Evolutionary conservation across 2,329 filamentous ascomycete genomes (phyloP), one percentile per base, ranked within the genome.

Genomic region (Chrysoporthe puriensis): DNA sequence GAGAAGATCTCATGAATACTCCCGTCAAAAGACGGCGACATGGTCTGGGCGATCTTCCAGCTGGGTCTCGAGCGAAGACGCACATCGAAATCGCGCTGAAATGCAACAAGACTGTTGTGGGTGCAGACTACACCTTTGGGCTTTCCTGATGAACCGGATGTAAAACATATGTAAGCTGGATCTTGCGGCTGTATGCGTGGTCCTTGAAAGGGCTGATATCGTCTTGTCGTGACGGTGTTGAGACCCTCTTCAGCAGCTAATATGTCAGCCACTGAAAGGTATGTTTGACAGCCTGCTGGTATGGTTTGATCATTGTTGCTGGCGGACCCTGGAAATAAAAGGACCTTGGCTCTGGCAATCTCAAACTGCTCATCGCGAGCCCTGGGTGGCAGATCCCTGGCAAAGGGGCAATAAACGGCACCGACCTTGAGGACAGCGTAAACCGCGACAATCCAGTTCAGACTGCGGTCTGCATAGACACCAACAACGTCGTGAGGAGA

Each of bases 391-490:
- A 46, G 3, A 18, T 46, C 43, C 14, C 5, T 46, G 1, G 14
- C 8, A 18, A 46, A 46, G 14, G 43, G 43, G 43, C 43, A 46
- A 43, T 78, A 81, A 0, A 73, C 71, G 3, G 65, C 73, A 16
- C 76, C 76, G 3, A 74, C 72, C 52, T 77, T 77, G 4, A 80
- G 71, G 6, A 79, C 71, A 7, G 70, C 77, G 40, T 73, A 78
- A 2, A 80, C 76, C 8, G 74, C 74, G 1, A 78, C 67, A 21
- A 81, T 71, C 79, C 78, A 79, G 70, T 77, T 71, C 13, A 78
- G 54, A 1, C 72, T 72, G 0, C 76, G 59, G 62, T 80, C 78
- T 3, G 77, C 73, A 61, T 77, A 70, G 3, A 80, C 73, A 54
- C 73, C 73, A 0, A 81, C 76, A 14, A 77, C 71, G 4, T 79